phyloP scores from a whole-genome alignment of 2,329 filamentous ascomycete genomes.

The Cladosporium sp. region DNA sequence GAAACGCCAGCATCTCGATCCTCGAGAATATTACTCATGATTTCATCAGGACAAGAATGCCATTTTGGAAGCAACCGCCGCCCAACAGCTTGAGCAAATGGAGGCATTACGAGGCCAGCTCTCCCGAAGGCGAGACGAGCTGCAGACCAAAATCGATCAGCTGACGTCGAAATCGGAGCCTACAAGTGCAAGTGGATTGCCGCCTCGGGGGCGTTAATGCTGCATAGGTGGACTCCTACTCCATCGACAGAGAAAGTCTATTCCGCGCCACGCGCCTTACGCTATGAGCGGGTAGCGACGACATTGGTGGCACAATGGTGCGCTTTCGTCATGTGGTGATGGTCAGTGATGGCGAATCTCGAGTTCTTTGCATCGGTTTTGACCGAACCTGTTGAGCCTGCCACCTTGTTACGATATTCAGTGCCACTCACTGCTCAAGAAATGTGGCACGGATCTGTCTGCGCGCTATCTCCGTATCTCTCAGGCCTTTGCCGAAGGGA shows the following conservation, averaged over 20 bases:
- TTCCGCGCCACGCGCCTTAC: no score
- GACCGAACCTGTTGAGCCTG: no score
- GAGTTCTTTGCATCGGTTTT: neutral
- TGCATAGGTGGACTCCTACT: neutral
- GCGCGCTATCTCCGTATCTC: no score
- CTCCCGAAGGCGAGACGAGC: slow-evolving; percentile 45
- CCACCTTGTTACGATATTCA: no score
- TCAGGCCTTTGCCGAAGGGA: no score
- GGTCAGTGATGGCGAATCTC: neutral
- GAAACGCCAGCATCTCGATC: neutral
- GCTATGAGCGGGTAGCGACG: neutral
- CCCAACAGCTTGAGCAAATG: slow-evolving; percentile 53
- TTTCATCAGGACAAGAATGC: slow-evolving; percentile 34
- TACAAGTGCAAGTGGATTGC: neutral
- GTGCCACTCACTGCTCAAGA: neutral
- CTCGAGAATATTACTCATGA: neutral
- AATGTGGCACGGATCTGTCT: no score
- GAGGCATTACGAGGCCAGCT: slow-evolving; percentile 48
- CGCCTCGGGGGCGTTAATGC: slow-evolving; percentile 5
- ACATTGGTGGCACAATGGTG: slow-evolving; percentile 1
- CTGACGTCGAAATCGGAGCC: slow-evolving; percentile 1
- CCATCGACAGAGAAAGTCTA: neutral
- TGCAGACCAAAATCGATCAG: slow-evolving; percentile 55
- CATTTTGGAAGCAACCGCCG: slow-evolving; percentile 45
- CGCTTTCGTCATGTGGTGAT: neutral